Conservation (phyloP, 805 yeast genomes). For the Lipomyces spencermartinsiae region DNA sequence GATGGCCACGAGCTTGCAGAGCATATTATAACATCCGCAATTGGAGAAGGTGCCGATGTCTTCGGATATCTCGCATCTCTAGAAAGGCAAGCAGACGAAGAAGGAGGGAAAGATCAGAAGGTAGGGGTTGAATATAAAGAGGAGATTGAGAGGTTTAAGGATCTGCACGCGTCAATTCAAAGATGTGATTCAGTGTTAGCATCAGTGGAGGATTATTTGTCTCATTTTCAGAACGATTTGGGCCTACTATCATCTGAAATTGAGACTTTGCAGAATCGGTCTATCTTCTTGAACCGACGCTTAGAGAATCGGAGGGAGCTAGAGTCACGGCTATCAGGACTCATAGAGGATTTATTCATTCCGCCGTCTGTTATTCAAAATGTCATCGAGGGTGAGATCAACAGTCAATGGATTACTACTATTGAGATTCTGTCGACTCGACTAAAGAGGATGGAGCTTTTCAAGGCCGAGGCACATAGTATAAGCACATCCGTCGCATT, state of each 20-base stretch:
- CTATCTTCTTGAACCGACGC: conserved; percentile 56
- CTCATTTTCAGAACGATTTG: conserved; percentile 63
- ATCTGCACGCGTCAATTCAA: conserved; percentile 33
- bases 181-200: conserved; percentile 34
- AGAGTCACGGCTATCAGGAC: conserved; percentile 66
- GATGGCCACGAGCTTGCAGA: conserved; percentile 11
- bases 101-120: not conserved
- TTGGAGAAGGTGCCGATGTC: conserved; percentile 9
- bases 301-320: conserved; percentile 56
- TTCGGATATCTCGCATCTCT: conserved; percentile 6
- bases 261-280: conserved; percentile 63
- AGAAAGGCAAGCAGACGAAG: conserved; percentile 1
- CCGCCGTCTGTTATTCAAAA: conserved; percentile 73
- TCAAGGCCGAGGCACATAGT: conserved; percentile 44
- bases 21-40: conserved; percentile 6
- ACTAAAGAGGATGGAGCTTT: conserved; percentile 58
- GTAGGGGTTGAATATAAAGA: conserved; percentile 25
- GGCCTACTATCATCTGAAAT: conserved; percentile 63
- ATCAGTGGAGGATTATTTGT: conserved; percentile 53
- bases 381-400: conserved; percentile 63
- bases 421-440: conserved; percentile 62
- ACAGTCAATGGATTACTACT: conserved; percentile 60
- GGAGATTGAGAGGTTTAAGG: conserved; percentile 34
- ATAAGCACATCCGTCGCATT: conserved; percentile 11
- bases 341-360: conserved; percentile 75